Percentiles rank a stretch among this genome's conserved stretches.
phyloP scores from a whole-genome alignment of 805 yeast species.

The Wickerhamomyces sydowiorum region DNA sequence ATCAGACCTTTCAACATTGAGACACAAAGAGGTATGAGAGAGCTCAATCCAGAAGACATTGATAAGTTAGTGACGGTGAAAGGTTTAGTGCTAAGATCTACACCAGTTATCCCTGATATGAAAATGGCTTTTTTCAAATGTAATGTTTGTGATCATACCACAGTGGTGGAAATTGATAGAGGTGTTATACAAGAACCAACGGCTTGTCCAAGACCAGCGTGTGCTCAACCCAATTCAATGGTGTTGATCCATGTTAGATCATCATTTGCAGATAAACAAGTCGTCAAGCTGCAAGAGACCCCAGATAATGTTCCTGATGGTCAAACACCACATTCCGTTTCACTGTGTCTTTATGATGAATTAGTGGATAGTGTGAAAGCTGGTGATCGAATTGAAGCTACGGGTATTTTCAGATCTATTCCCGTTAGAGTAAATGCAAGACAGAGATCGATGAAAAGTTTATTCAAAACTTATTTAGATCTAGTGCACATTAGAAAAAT shows the following conservation, averaged over 20 bases:
- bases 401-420: conserved; percentile 89
- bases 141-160: conserved; percentile 89
- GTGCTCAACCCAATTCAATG: conserved; percentile 84
- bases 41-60: conserved; percentile 87
- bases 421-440: conserved; percentile 86
- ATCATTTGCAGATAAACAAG: conserved; percentile 92
- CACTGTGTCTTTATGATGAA: conserved; percentile 92
- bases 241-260: conserved; percentile 87
- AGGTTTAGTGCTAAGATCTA: conserved; percentile 84
- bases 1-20: conserved; percentile 86
- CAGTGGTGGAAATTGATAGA: conserved; percentile 87
- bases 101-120: conserved; percentile 96
- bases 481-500: conserved; percentile 89
- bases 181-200: conserved; percentile 94
- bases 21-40: conserved; percentile 77
- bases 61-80: conserved; percentile 89
- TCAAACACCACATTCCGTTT: conserved; percentile 95
- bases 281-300: conserved; percentile 88
- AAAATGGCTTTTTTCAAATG: conserved; percentile 95
- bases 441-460: conserved; percentile 74
- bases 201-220: conserved; percentile 83
- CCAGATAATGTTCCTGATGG: conserved; percentile 97
- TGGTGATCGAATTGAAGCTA: conserved; percentile 93
- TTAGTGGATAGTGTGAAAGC: conserved; percentile 92
- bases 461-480: conserved; percentile 91